Base-by-base conservation (phyloP, 441 rosid species). In the Heliophila coronopifolia region DNA sequence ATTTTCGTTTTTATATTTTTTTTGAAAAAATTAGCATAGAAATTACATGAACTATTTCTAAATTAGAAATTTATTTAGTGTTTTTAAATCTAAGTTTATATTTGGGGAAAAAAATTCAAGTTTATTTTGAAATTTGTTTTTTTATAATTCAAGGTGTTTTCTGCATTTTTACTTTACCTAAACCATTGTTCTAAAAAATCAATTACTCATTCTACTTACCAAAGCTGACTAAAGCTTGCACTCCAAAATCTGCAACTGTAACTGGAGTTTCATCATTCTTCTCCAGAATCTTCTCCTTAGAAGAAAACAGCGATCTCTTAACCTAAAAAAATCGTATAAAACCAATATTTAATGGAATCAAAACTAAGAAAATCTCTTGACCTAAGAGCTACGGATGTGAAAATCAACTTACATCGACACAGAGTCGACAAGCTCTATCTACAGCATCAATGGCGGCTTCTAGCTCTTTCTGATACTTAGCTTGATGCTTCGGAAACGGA, bases 231-330 rank as follows among this genome's bases (percentile, higher is more conserved):
- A 91, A 74, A 69, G 90, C 98, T 52, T 91, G 96, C 5, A 91
- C 98, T 24, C 95, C 91, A 48, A 91, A 91, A 66, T 91, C 96
- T 5, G 96, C 94, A 30, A 91, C 68, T 0, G 96, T 91, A 19
- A 84, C 95, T 1, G 90, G 96, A 14, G 90, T 84, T 46, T 70
- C 76, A 61, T 83, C 94, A 27, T 68, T 81, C 84, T 91, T 91
- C 61, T 86, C 83, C 9, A 91, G 28, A 19, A 86, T 63, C 56
- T 74, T 61, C 26, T 84, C 77, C 59, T 74, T 67, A 2, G 56
- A 36, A 2, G 86, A 72, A 27, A 75, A 61, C 18, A 79, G 44
- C 7, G 79, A 71, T 58, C 45, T 71, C 59, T 91, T 73, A 22
- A 85, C 93, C 97, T 85, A 32, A 9, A 31, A 28, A 33, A 37